phyloP scores from a whole-genome alignment of 2,329 filamentous ascomycete genomes.

The Colletotrichum cuscutae region DNA sequence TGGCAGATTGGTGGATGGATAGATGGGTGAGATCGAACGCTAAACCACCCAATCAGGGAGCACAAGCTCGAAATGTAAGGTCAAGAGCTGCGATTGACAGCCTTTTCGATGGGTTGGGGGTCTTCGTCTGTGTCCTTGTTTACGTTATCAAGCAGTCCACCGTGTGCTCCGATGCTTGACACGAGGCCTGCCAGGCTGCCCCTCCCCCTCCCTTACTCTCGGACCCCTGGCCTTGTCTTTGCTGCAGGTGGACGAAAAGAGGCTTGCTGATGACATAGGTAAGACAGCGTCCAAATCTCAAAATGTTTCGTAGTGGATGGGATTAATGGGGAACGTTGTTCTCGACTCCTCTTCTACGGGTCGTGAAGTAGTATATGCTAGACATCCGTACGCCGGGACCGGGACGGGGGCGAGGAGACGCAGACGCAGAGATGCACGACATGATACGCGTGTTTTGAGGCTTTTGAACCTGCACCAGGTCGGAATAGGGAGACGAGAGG shows the following conservation, averaged over 20 bases:
- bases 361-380: conserved; percentile 12
- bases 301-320: conserved; percentile 13
- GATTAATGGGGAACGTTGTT: conserved; percentile 19
- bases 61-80: background rate
- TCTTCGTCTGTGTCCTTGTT: conserved; percentile 21
- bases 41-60: background rate
- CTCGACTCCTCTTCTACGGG: conserved; percentile 28
- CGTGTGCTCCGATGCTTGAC: conserved; percentile 14
- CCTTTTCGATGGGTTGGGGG: conserved; percentile 18
- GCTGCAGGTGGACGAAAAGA: conserved; percentile 30
- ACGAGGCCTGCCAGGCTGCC: conserved; percentile 15
- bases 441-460: conserved; percentile 21
- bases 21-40: conserved; percentile 21
- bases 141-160: conserved; percentile 27
- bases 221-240: conserved; percentile 22
- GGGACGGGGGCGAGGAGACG: conserved; percentile 14
- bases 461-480: background rate
- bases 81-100: background rate
- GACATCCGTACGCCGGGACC: conserved; percentile 16
- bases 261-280: conserved; percentile 30
- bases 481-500: background rate
- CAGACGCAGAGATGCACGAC: conserved; percentile 30
- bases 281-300: conserved; percentile 10
- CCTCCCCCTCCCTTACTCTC: conserved; percentile 24
- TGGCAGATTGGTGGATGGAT: background rate